Evolutionary conservation across 768 basidiomycete species (phyloP).

Genomic region (Pisolithus microcarpus): DNA sequence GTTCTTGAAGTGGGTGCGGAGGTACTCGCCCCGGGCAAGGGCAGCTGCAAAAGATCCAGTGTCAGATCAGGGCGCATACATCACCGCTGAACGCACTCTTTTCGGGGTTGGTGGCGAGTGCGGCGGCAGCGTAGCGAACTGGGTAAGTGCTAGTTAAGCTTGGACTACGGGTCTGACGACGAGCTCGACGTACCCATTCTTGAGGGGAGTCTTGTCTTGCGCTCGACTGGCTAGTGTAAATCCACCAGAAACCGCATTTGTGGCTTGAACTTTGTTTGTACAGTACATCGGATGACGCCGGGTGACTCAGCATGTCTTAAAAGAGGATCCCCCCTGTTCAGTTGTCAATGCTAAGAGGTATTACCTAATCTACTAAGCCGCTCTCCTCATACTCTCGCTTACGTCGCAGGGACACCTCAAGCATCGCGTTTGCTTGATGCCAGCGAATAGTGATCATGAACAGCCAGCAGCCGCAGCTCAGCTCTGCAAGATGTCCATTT

Average conservation of each 20-base stretch:
- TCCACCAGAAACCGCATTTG: constrained; percentile 34
- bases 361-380: not conserved
- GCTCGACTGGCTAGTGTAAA: constrained; percentile 44
- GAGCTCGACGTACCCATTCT: constrained; percentile 52
- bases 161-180: constrained; percentile 5
- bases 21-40: constrained; percentile 91
- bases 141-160: constrained; percentile 14
- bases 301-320: not conserved
- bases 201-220: constrained; percentile 34
- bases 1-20: constrained; percentile 99
- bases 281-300: constrained; percentile 26
- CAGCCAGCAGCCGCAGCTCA: constrained; percentile 14
- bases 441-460: constrained; percentile 25
- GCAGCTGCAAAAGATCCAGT: constrained; percentile 50
- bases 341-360: not conserved
- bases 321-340: not conserved
- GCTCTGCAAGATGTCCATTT: constrained; percentile 22
- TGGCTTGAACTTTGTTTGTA: constrained; percentile 28
- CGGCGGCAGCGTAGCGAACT: constrained; percentile 94
- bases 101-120: constrained; percentile 87
- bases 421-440: constrained; percentile 15
- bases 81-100: constrained; percentile 56
- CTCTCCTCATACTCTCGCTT: no score
- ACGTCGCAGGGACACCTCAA: not conserved
- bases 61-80: not conserved